Conservation (phyloP, 2,329 filamentous ascomycete species). For the Phaeoacremonium minimum region DNA sequence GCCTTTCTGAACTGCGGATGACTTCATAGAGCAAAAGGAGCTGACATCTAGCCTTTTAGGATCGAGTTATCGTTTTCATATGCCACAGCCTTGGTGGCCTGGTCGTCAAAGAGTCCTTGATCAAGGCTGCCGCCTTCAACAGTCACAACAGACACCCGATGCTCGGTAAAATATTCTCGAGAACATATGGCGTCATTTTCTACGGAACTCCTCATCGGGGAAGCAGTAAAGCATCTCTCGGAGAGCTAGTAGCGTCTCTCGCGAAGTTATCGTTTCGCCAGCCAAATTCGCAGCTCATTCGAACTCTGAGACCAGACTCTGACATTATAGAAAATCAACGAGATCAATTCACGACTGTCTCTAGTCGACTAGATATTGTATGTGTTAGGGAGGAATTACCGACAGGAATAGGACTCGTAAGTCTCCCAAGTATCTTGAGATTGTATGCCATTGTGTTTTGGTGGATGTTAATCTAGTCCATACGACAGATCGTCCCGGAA, state of each 20-base stretch:
- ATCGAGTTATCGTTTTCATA: constrained; percentile 54
- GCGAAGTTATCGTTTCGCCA: neutral
- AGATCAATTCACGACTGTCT: neutral
- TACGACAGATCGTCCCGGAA: neutral
- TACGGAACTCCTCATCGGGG: neutral
- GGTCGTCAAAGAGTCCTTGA: constrained; percentile 52
- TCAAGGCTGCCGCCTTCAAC: constrained; percentile 17
- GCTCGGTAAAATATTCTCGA: neutral
- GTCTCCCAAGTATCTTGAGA: too few species aligned
- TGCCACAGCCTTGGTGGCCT: constrained; percentile 59
- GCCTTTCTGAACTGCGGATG: neutral
- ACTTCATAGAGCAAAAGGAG: neutral
- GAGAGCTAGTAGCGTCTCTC: neutral
- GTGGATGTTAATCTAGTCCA: neutral
- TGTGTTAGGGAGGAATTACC: neutral
- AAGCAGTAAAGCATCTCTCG: neutral
- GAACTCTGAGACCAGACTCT: neutral
- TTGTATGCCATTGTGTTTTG: too few species aligned
- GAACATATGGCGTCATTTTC: neutral
- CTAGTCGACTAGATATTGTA: neutral
- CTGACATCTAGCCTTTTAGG: neutral
- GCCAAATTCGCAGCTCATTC: neutral
- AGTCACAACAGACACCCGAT: neutral
- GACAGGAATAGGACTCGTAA: neutral
- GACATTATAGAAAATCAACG: neutral